phyloP scores from a whole-genome alignment of 345 rosid species.

The Arabidopsis thaliana region DNA sequence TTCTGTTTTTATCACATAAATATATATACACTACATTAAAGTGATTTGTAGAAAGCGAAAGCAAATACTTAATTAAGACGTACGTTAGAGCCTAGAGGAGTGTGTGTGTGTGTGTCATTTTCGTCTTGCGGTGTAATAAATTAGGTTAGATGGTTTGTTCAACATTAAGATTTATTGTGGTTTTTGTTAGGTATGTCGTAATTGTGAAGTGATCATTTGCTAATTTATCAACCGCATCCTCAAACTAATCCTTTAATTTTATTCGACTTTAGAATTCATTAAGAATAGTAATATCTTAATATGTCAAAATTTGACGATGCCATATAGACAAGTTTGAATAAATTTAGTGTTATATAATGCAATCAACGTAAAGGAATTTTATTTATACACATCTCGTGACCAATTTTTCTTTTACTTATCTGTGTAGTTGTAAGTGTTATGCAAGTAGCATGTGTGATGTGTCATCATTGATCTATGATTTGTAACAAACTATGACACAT shows the following conservation, averaged over 20 bases:
- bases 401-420: not conserved
- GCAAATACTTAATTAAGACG: slow-evolving; percentile 1
- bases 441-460: slow-evolving; percentile 8
- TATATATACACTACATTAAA: not conserved
- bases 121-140: slow-evolving; percentile 23
- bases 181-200: slow-evolving; percentile 38
- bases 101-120: slow-evolving; percentile 31
- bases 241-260: not conserved
- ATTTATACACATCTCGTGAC: not conserved
- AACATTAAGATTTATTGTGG: not conserved
- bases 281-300: not conserved
- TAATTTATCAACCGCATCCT: not conserved
- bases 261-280: too few species aligned
- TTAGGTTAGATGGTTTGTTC: slow-evolving; percentile 38
- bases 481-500: slow-evolving; percentile 22
- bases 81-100: slow-evolving; percentile 5
- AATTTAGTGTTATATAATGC: too few species aligned
- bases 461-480: slow-evolving; percentile 35
- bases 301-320: not conserved
- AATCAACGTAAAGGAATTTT: too few species aligned
- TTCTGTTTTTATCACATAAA: not conserved
- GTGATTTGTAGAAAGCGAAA: not conserved
- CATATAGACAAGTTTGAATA: not conserved
- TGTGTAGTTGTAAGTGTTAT: not conserved
- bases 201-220: slow-evolving; percentile 23